Base-by-base conservation (phyloP, 2,329 filamentous ascomycete genomes). In the Blastomyces parvus region DNA sequence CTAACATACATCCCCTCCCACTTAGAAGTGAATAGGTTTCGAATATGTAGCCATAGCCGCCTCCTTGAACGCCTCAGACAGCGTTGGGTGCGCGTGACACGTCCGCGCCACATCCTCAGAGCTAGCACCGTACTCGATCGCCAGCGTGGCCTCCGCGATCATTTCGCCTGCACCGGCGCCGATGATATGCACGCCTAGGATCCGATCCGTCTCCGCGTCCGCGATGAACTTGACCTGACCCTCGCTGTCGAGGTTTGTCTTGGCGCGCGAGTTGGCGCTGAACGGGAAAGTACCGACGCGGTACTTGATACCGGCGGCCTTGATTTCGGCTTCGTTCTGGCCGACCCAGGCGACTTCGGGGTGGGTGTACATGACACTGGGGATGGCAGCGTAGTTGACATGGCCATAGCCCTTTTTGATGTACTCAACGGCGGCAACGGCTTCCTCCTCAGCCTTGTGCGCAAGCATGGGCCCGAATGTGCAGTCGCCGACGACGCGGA, bases 401-500 rank as follows among this genome's bases (percentile, higher is more conserved):
- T 99, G 94, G 64, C 94, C 94, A 79, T 95, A 89, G 69, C 91
- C 91, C 84, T 97, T 97, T 82, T 90, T 93, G 79, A 99, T 94
- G 83, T 91, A 97, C 80, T 99, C 94, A 67, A 97, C 84, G 64
- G 88, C 93, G 40, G 94, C 94, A 67, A 97, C 92, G 65, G 85
- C 94, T 81, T 99, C 94, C 80, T 99, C 94, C 80, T 99, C 94
- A 60, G 94, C 94, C 85, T 99, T 99, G 85, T 99, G 94, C 62
- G 94, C 94, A 73, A 99, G 87, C 94, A 99, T 99, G 73, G 92
- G 92, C 11, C 94, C 94, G 77, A 99, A 99, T 57, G 94, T 99
- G 74, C 86, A 90, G 78, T 97, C 94, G 74, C 94, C 94, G 69
- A 97, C 89, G 72, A 93, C 94, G 72, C 94, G 92, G 77, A 99